Base-by-base conservation (phyloP, 805 yeast species). In the Sungouiella thailandica region DNA sequence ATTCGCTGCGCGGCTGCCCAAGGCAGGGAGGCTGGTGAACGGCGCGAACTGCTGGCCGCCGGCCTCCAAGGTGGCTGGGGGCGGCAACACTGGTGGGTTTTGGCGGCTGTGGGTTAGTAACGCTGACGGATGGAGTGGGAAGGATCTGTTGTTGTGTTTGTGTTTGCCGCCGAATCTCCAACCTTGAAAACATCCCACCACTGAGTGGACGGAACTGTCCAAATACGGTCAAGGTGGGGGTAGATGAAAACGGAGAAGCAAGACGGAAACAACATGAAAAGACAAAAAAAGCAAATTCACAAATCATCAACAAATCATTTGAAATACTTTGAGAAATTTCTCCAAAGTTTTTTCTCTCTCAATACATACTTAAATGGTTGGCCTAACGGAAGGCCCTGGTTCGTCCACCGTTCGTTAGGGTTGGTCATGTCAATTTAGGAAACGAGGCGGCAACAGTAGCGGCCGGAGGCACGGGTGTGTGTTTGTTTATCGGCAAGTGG, bases 1-100 rank as follows among this genome's bases (percentile, higher is more conserved):
- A 35, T 59, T 62, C 11, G 50, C 55, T 28, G 59, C 55, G 17
- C 65, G 60, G 40, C 55, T 62, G 17, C 75, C 72, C 38, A 70
- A 51, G 20, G 74, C 72, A 4, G 79, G 74, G 34, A 74, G 63
- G 24, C 72, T 63, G 2, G 79, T 76, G 30, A 74, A 60, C 13
- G 76, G 69, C 45, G 72, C 72, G 35, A 66, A 65, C 23, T 55
- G 60, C 55, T 65, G 76, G 48, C 54, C 71, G 45, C 72, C 66
- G 35, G 71, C 60, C 47, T 72, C 78, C 41, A 72, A 59, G 25
- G 69, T 58, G 12, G 75, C 74, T 12, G 81, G 80, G 9, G 81
- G 80, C 5, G 80, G 81, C 40, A 76, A 61, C 12, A 75, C 78
- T 8, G 80, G 80, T 5, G 78, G 76, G 31, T 62, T 74, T 53